Percentiles rank a stretch among this genome's conserved stretches.
Evolutionary conservation across 768 basidiomycete genomes (phyloP).

Genomic region (Termitomyces eurrhizus): DNA sequence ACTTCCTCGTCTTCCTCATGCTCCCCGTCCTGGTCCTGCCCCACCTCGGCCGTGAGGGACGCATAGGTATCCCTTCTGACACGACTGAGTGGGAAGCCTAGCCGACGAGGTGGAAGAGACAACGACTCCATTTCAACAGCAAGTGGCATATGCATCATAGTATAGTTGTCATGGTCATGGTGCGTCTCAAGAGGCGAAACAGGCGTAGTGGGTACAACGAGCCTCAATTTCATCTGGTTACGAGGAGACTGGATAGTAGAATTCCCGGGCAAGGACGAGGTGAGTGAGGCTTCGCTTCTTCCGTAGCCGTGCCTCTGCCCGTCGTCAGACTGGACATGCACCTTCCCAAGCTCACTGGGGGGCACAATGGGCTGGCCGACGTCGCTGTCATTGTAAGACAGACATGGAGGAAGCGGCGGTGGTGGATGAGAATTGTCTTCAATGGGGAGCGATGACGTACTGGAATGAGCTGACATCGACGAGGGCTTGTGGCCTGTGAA

Average conservation of each 20-base stretch:
- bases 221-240: conserved; percentile 5
- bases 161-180: conserved; percentile 26
- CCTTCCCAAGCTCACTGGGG: conserved; percentile 48
- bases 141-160: conserved; percentile 28
- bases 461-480: conserved; percentile 45
- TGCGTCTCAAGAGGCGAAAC: not conserved
- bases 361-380: conserved; percentile 48
- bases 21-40: not conserved
- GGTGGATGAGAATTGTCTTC: conserved; percentile 35
- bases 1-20: not conserved
- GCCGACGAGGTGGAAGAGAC: conserved; percentile 35
- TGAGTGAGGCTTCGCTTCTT: not conserved
- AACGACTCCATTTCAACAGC: conserved; percentile 32
- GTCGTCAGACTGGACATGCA: conserved; percentile 19
- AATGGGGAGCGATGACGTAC: conserved; percentile 44
- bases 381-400: conserved; percentile 3
- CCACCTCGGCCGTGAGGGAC: not conserved
- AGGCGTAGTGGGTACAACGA: conserved; percentile 1
- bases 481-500: conserved; percentile 31
- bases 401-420: conserved; percentile 32
- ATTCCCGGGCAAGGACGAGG: not conserved
- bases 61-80: conserved; percentile 7
- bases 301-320: conserved; percentile 6
- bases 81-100: conserved; percentile 1
- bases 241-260: not conserved